Percentiles rank a stretch among this genome's conserved stretches.
Evolutionary conservation across 805 yeast species (phyloP).

Genomic region (Starmerella tilneyi): DNA sequence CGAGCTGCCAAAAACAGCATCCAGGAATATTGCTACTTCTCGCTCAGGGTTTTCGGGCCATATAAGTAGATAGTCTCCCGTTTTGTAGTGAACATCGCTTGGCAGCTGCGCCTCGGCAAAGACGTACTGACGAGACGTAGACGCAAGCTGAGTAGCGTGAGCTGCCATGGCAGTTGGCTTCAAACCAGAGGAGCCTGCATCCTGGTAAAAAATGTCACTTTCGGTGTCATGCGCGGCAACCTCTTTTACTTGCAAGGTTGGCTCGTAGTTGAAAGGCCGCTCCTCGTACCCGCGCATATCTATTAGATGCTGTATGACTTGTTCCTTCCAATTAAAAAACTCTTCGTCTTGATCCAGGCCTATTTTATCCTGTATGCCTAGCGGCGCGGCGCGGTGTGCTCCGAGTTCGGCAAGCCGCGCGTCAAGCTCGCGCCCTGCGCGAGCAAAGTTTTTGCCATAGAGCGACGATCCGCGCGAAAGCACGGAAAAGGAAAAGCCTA

Average conservation of each 20-base stretch:
- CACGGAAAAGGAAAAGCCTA: slow-evolving; percentile 45
- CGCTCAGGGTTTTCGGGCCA: slow-evolving; percentile 73
- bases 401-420: slow-evolving; percentile 43
- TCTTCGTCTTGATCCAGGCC: slow-evolving; percentile 75
- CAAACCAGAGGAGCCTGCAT: background rate
- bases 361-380: slow-evolving; percentile 77
- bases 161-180: background rate
- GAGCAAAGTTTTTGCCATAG: slow-evolving; percentile 62
- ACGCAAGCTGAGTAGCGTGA: background rate
- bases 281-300: slow-evolving; percentile 50
- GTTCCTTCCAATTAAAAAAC: slow-evolving; percentile 70
- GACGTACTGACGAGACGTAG: slow-evolving; percentile 31
- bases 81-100: slow-evolving; percentile 42
- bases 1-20: slow-evolving; percentile 43
- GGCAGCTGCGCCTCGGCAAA: slow-evolving; percentile 61
- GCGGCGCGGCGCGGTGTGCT: slow-evolving; percentile 49
- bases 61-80: slow-evolving; percentile 81
- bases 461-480: slow-evolving; percentile 80
- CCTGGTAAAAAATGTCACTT: background rate
- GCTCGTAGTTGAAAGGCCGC: slow-evolving; percentile 55
- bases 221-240: background rate
- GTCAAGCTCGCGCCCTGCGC: slow-evolving; percentile 47
- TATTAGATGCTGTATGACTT: slow-evolving; percentile 48
- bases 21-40: slow-evolving; percentile 44
- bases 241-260: slow-evolving; percentile 37